phyloP scores from a whole-genome alignment of 179 eudicot genomes.

The Spinacia oleracea region DNA sequence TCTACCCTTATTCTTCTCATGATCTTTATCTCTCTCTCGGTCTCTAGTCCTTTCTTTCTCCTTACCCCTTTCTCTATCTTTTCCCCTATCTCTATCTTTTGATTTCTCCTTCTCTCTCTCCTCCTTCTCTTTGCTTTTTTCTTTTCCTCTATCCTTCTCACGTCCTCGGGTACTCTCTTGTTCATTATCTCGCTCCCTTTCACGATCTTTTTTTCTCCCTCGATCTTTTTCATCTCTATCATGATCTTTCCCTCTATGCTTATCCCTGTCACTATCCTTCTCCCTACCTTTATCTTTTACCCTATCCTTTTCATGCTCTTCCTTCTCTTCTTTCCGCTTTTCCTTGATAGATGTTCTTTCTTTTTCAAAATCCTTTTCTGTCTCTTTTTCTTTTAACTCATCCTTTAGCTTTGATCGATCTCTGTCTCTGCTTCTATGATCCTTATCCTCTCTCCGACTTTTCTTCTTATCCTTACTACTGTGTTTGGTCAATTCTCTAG shows the following conservation, averaged over 20 bases:
- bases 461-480: constrained; percentile 75
- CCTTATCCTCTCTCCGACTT: constrained; percentile 77
- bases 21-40: constrained; percentile 37
- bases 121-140: constrained; percentile 40
- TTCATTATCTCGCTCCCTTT: constrained; percentile 40
- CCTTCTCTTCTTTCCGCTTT: constrained; percentile 55
- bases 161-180: constrained; percentile 40
- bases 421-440: constrained; percentile 58
- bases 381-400: constrained; percentile 43
- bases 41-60: constrained; percentile 57
- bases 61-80: constrained; percentile 47
- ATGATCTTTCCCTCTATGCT: constrained; percentile 39
- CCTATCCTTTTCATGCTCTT: constrained; percentile 55
- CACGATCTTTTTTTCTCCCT: constrained; percentile 42
- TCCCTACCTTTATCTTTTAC: constrained; percentile 49
- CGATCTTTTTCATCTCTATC: constrained; percentile 41
- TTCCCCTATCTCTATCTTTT: constrained; percentile 45
- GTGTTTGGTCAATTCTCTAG: constrained; percentile 50
- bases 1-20: constrained; percentile 34
- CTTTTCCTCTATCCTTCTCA: constrained; percentile 47
- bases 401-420: constrained; percentile 53
- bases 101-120: constrained; percentile 46
- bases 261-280: constrained; percentile 48
- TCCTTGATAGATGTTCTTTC: constrained; percentile 47
- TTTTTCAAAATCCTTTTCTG: constrained; percentile 48